These are phyloP conservation scores for Dictyostelium brefeldianum DNA, from an alignment of 78 protist species.

Conservation along the genomic window DNA sequence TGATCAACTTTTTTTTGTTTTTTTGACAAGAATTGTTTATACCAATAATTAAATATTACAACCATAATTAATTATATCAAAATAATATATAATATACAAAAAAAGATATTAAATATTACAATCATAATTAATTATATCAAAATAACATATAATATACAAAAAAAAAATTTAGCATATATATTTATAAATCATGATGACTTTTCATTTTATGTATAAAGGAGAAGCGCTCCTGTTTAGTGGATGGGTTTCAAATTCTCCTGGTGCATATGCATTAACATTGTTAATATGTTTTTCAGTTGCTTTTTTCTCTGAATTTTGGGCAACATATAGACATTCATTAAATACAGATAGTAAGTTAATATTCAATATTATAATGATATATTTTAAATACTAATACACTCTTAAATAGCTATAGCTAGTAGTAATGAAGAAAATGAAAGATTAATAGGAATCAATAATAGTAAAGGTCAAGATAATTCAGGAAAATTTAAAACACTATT, in stretches of 20 bases:
- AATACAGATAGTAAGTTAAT: not conserved
- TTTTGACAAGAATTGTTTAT: too few relatives aligned
- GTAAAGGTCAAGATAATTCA: not conserved
- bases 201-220: conserved; percentile 37
- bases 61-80: too few relatives aligned
- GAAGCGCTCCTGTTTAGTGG: conserved; percentile 15
- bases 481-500: not conserved
- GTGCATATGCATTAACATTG: conserved; percentile 16
- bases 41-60: too few relatives aligned
- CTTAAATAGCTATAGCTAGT: too few relatives aligned
- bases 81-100: too few relatives aligned
- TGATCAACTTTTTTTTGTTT: too few relatives aligned
- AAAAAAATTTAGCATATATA: too few relatives aligned
- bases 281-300: conserved; percentile 22
- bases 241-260: conserved; percentile 48
- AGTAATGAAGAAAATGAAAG: not conserved
- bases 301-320: conserved; percentile 43
- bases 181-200: conserved; percentile 7
- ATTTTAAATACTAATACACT: too few relatives aligned
- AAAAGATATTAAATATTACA: too few relatives aligned
- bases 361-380: too few relatives aligned
- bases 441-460: not conserved
- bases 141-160: too few relatives aligned
- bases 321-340: conserved; percentile 45
- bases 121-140: too few relatives aligned